Evolutionary conservation across 495 filamentous ascomycete genomes (phyloP).

Genomic region (Podospora didyma): DNA sequence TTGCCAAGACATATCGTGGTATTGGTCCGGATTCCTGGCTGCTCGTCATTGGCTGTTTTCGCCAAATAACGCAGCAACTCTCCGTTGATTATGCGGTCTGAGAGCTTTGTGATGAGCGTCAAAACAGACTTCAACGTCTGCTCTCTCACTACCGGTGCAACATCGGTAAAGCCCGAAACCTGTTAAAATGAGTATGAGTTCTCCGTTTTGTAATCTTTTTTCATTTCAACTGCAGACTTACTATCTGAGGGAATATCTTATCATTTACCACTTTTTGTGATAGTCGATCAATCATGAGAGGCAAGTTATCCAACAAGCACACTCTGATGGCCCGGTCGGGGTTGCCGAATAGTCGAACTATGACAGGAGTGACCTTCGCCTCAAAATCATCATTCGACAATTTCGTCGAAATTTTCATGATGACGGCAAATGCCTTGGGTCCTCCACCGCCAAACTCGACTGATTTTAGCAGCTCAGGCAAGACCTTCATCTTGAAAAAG

Average conservation of each 20-base stretch:
- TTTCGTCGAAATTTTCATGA: conserved; percentile 86
- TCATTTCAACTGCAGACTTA: conserved; percentile 28
- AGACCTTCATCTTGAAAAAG: conserved; percentile 93
- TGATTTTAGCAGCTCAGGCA: conserved; percentile 93
- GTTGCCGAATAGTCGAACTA: conserved; percentile 83
- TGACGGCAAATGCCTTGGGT: conserved; percentile 80
- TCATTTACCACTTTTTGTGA: conserved; percentile 89
- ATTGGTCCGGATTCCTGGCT: conserved; percentile 95
- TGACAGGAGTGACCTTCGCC: conserved; percentile 72
- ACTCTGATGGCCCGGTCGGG: conserved; percentile 91
- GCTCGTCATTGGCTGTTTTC: conserved; percentile 95
- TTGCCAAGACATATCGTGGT: conserved; percentile 96
- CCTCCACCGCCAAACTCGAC: conserved; percentile 97
- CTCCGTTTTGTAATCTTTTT: not conserved
- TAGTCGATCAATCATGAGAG: conserved; percentile 85
- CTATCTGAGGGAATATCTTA: conserved; percentile 94
- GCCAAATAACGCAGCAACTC: conserved; percentile 87
- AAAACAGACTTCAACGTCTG: conserved; percentile 93
- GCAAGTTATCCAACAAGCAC: conserved; percentile 83
- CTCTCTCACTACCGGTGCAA: conserved; percentile 86
- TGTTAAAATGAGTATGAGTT: conserved; percentile 6
- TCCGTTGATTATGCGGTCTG: conserved; percentile 88
- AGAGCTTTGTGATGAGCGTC: conserved; percentile 79
- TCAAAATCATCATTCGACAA: conserved; percentile 89
- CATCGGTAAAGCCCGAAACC: conserved; percentile 89